phyloP scores from a whole-genome alignment of 352 stramenopile species.

The Phytophthora cryptogea region DNA sequence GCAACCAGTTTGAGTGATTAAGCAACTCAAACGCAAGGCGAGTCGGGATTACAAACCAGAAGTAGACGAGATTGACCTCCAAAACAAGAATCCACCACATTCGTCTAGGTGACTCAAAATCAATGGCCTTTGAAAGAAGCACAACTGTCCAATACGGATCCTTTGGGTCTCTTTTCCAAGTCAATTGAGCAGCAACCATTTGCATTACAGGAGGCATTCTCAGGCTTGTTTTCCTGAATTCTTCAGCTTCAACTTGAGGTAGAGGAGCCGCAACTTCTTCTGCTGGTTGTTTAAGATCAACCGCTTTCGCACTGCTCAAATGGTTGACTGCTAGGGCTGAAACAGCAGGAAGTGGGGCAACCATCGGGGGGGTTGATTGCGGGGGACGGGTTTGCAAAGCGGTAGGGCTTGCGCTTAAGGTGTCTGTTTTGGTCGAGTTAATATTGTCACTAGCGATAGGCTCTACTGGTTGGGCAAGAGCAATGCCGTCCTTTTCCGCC shows the following conservation, averaged over 20 bases:
- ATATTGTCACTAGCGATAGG: not conserved
- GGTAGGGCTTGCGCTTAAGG: not conserved
- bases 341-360: not conserved
- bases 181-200: slow-evolving; percentile 22
- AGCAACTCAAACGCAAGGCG: slow-evolving; percentile 46
- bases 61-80: slow-evolving; percentile 55
- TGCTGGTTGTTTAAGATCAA: slow-evolving; percentile 7
- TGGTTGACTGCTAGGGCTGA: not conserved
- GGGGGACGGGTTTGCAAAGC: not conserved
- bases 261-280: not conserved
- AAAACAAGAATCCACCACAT: slow-evolving; percentile 59
- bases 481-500: slow-evolving; percentile 15
- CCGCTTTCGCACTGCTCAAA: not conserved
- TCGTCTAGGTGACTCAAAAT: slow-evolving; percentile 40
- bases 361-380: not conserved
- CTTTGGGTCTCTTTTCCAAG: slow-evolving; percentile 19
- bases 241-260: not conserved
- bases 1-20: slow-evolving; percentile 31
- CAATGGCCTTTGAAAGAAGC: slow-evolving; percentile 44
- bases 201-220: slow-evolving; percentile 31
- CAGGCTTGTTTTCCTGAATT: slow-evolving; percentile 23
- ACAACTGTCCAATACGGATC: slow-evolving; percentile 35
- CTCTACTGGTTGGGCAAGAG: not conserved
- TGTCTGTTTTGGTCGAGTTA: not conserved
- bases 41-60: slow-evolving; percentile 57